A percentile compares a stretch with the other conserved stretches of the same genome.
phyloP scores from a whole-genome alignment of 352 stramenopile genomes.

The Nothophytophthora sp. region DNA sequence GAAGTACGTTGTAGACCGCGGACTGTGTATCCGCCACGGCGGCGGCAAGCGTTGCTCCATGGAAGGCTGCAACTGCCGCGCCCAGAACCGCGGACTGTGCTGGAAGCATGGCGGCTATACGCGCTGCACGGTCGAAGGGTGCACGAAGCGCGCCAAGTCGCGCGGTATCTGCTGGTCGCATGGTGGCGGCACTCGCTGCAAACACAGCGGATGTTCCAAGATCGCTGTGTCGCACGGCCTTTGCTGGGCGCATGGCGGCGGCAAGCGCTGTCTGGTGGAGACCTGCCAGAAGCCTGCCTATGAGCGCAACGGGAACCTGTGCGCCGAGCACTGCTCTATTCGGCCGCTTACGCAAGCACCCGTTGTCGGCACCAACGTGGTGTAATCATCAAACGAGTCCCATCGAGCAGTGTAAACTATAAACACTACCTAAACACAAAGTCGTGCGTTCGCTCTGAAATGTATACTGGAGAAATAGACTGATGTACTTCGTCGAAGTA shows the following conservation, averaged over 20 bases:
- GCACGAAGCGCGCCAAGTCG: conserved; percentile 49
- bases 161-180: conserved; percentile 86
- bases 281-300: conserved; percentile 49
- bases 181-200: conserved; percentile 70
- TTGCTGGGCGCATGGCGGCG: conserved; percentile 58
- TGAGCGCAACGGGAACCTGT: conserved; percentile 57
- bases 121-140: conserved; percentile 47
- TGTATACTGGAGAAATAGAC: no score
- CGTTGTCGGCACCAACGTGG: no score
- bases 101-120: conserved; percentile 55
- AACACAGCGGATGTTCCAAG: conserved; percentile 47
- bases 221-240: conserved; percentile 54
- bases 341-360: no score
- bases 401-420: no score
- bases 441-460: no score
- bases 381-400: no score
- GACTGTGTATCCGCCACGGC: no score
- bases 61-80: conserved; percentile 42
- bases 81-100: no score
- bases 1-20: no score
- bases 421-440: no score
- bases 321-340: conserved; percentile 30
- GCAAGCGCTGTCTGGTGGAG: conserved; percentile 36
- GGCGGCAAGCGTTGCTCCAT: conserved; percentile 67
- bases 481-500: no score